Evolutionary conservation across 1,284 basidiomycete genomes (phyloP).

Genomic region (Chiua sp.): DNA sequence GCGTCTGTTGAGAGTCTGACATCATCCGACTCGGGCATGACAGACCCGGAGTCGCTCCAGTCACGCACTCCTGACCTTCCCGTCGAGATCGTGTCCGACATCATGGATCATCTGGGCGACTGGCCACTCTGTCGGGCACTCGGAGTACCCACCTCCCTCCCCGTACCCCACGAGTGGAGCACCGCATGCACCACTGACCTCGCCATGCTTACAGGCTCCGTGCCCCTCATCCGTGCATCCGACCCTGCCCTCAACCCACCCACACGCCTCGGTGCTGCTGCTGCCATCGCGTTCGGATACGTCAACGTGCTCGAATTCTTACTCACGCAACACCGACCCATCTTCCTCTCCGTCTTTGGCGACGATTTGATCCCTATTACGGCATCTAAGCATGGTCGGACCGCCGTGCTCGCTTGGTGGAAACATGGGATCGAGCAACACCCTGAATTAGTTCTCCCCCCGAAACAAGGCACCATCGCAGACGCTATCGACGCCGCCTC

Average conservation of each 20-base stretch:
- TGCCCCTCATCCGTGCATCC: conserved; percentile 61
- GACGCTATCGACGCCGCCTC: conserved; percentile 78
- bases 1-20: conserved; percentile 27
- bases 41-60: conserved; percentile 27
- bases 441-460: conserved; percentile 59
- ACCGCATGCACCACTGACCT: conserved; percentile 70
- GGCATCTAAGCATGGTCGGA: conserved; percentile 75
- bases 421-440: conserved; percentile 65
- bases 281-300: conserved; percentile 75
- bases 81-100: conserved; percentile 75
- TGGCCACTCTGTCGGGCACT: conserved; percentile 84
- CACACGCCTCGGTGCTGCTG: conserved; percentile 68
- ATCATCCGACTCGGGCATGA: conserved; percentile 27
- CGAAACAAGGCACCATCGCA: conserved; percentile 54
- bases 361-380: conserved; percentile 71
- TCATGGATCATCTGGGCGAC: conserved; percentile 76
- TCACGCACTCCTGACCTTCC: conserved; percentile 62
- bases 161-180: conserved; percentile 71
- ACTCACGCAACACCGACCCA: conserved; percentile 61
- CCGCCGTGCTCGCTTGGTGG: conserved; percentile 81
- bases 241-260: conserved; percentile 61
- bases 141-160: conserved; percentile 69
- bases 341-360: conserved; percentile 66
- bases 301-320: conserved; percentile 76
- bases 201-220: conserved; percentile 67